Evolutionary conservation across 2,329 filamentous ascomycete genomes (phyloP), one percentile per base, ranked within the genome.

Genomic region (Ascochyta clinopodiicola): DNA sequence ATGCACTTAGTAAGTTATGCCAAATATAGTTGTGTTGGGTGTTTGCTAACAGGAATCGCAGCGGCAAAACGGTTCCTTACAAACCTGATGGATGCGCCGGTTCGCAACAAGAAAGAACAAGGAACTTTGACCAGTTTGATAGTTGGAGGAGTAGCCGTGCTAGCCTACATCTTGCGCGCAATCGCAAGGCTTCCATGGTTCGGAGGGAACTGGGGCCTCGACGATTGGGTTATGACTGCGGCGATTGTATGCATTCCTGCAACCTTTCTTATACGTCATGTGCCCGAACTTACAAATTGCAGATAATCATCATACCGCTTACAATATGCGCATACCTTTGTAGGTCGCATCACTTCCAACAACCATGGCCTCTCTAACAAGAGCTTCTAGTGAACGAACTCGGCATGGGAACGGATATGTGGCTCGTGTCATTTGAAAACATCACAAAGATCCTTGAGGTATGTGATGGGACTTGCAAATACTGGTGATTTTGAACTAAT

Each of bases 371-470:
- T 6, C 6, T 24, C 22, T 24, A 24, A 24, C 2, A 24, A 24
- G 6, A 24, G 22, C 22, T 24, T 24, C 22, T 24, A 24, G 22
- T 51, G 37, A 51, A 53, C 40, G 62, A 71, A 27, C 74, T 79
- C 43, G 83, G 82, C 0, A 66, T 84, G 6, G 81, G 82, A 1
- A 76, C 68, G 17, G 82, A 85, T 51, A 76, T 84, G 25, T 85
- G 81, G 82, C 79, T 78, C 0, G 58, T 85, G 2, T 60, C 72
- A 0, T 67, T 74, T 1, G 64, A 75, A 0, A 70, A 77, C n/a
- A 77, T 85, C 35, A 80, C 76, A 7, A 61, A 64, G 1, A 81
- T 85, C 25, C 66, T 76, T 7, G 70, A 74, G 36, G 70, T 69
- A 57, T 51, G 64, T 52, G 8, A 22, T 35, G 6, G 7, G 10